Evolutionary conservation across 169 alveolate genomes (phyloP).

Genomic region (Eimeria sp.): DNA sequence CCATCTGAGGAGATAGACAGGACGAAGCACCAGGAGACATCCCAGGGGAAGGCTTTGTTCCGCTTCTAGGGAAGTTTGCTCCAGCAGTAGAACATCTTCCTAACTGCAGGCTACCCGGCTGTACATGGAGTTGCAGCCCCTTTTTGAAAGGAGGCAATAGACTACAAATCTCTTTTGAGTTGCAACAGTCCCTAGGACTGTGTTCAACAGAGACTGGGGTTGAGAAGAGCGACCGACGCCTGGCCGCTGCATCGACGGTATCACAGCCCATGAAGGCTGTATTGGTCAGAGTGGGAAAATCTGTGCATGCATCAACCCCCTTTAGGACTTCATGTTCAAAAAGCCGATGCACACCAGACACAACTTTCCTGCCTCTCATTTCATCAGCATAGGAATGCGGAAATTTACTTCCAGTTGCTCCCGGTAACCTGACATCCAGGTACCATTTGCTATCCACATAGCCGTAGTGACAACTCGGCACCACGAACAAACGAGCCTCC

Average conservation of each 20-base stretch:
- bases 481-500: constrained; percentile 28
- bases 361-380: neutral
- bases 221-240: neutral
- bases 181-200: neutral
- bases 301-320: neutral
- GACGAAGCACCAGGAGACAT: neutral
- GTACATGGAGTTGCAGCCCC: neutral
- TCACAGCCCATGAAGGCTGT: constrained; percentile 13
- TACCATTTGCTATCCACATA: constrained; percentile 58
- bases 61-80: neutral
- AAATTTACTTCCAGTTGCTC: neutral
- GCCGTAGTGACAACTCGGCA: constrained; percentile 50
- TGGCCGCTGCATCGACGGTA: constrained; percentile 15
- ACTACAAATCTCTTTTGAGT: neutral
- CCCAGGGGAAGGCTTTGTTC: neutral
- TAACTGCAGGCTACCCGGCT: constrained; percentile 2
- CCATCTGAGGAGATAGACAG: neutral
- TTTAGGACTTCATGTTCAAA: neutral
- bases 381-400: neutral
- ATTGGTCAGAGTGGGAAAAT: neutral
- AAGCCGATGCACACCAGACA: neutral
- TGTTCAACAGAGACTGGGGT: constrained; percentile 26
- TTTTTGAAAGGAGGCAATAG: neutral
- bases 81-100: neutral
- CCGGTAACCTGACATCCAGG: constrained; percentile 15